Evolutionary conservation across 768 basidiomycete genomes (phyloP), one percentile per base, ranked within the genome.

Genomic region (Lentinula edodes): DNA sequence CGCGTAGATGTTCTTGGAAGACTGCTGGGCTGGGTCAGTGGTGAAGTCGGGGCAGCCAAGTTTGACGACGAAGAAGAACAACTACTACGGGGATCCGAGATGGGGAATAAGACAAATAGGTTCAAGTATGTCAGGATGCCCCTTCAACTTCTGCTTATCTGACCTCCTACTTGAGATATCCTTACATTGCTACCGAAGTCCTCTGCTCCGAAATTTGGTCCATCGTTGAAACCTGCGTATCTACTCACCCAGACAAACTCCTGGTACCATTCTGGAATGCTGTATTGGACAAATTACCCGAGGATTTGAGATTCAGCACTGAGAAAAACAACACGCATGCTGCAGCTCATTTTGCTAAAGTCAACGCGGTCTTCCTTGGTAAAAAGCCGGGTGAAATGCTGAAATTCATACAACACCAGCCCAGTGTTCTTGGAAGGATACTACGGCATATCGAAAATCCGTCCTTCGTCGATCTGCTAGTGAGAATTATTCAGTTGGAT

Each of bases 341-440:
- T 80, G 90, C 93, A 35, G 87, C 93, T 1, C 91, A 93, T 73
- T 99, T 97, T 78, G 86, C 89, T n/a, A 93, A 96, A 74, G 91
- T 98, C 66, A 97, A 93, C 70, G 86, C 89, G 42, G 83, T 89
- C 1, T 91, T 98, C 67, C 74, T 99, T 68, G 87, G 80, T 65
- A 95, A 95, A 78, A 91, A 91, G 74, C 91, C 93, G 28, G 82
- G 82, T 64, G 94, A 97, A 93, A 96, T 96, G 90, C 84, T 99
- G 65, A 82, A 82, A 43, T 98, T 97, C 74, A 92, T 99, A 63
- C 88, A 90, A 72, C 79, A 84, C 13, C 89, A 95, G 70, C 90
- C 93, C 3, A 77, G 81, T 52, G 80, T 97, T 50, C 84, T 98
- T 48, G 88, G 91, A 66, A 85, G 93, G 13, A 75, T 99, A 8